Base-by-base conservation (phyloP, 2,329 filamentous ascomycete species). In the Claviceps africana region DNA sequence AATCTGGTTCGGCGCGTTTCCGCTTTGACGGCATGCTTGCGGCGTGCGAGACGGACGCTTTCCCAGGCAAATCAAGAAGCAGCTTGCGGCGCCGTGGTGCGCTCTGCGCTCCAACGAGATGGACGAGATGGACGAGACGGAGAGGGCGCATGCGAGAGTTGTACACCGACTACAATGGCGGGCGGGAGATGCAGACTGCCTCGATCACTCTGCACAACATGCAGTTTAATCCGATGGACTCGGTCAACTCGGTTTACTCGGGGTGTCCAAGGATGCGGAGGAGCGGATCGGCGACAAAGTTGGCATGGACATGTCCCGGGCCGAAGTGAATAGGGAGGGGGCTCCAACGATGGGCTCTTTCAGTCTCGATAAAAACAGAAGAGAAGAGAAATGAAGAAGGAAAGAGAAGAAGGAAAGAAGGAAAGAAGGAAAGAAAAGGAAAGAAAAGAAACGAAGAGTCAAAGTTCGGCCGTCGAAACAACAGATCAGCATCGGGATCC, bases 11-110 rank as follows among this genome's bases (percentile, higher is more conserved):
- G 9, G 43, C 49, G 51, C 64, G 67, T 56, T 70, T 72, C 48
- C 70, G 65, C 56, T 72, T 74, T 4, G 63, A 42, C 1, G 61
- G 61, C 70, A 73, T 73, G 11, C 33, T 53, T 25, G 39, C 22
- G 37, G 46, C 40, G 17, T 40, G 37, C 37, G 44, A 52, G 13
- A 35, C 15, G 11, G 22, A 45, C 19, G n/a, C 15, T 8, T 21
- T 46, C 10, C 49, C 9, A 15, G 15, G 6, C 10, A 33, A 11
- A 42, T 30, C 3, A 21, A 45, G 7, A 30, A 46, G 42, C 7
- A 39, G 11, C 11, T 10, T 15, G 30, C 46, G 44, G 13, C 47
- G 25, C 49, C 8, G 52, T 30, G 28, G 17, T 51, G 39, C 22
- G 30, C 45, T 40, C 33, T 22, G 48, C 48, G 42, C 48, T 44